Base-by-base conservation (phyloP, 2,329 filamentous ascomycete genomes). In the Fusarium sp. region DNA sequence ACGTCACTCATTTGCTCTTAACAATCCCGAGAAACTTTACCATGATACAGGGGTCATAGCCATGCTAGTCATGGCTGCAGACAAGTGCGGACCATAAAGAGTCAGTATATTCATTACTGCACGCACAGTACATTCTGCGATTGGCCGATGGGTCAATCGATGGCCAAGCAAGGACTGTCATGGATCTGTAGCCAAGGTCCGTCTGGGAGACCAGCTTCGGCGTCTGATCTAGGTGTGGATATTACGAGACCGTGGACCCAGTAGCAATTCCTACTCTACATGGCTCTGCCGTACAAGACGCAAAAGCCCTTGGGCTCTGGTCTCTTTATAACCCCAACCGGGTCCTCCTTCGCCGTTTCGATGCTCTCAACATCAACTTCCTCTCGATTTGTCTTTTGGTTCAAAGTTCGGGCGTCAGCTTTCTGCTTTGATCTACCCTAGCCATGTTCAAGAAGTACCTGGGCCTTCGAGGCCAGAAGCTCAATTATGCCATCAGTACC, bases 401-500 rank as follows among this genome's bases (percentile, higher is more conserved):
- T 38, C 24, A 42, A 52, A 63, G 29, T 57, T 59, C 47, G 53
- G 34, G 44, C 50, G 50, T 42, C 67, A 27, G 38, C 11, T 34
- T 40, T 29, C 22, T 16, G 18, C 42, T 5, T 20, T 51, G 15
- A 16, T 27, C 42, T 11, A 20, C 29, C 22, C 49, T 63, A 63
- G 75, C 51, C 73, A 78, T 80, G 76, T 72, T 68, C 59, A 79
- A 76, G 72, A 82, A 79, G 63, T 92, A 86, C 75, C 88, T 91
- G 73, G 91, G 91, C 79, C 85, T 93, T 66, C 85, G 85, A 59
- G 91, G 91, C 82, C 82, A 86, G 34, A 80, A 81, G 78, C 88
- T 93, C 70, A 92, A 91, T 82, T 85, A 88, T 79, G 90, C 90
- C 57, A 88, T 94, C 72, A 89, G 89, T 67, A 81, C 89, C n/a